These are phyloP conservation scores for Serendipita sp. DNA, from an alignment of 768 basidiomycete genomes.

Conservation along the genomic window DNA sequence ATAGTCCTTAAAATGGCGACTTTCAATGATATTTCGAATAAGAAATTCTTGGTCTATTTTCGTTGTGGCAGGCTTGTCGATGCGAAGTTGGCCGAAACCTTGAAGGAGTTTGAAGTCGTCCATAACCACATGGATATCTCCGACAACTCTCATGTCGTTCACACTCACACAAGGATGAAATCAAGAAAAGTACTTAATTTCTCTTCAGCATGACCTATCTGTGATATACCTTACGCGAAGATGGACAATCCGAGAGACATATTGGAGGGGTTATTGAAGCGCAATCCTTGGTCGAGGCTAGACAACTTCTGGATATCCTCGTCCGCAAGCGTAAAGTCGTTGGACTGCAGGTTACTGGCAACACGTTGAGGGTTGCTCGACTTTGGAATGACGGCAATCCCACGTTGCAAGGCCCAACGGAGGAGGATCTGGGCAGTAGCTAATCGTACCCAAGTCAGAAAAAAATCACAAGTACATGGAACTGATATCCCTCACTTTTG, in stretches of 20 bases:
- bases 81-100: background rate
- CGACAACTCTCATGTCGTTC: background rate
- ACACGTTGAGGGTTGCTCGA: slow-evolving; percentile 32
- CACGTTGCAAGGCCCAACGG: slow-evolving; percentile 65
- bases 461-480: background rate
- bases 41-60: background rate
- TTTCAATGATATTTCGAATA: background rate
- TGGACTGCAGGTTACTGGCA: slow-evolving; percentile 37
- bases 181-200: background rate
- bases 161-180: no score
- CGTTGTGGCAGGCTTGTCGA: no score
- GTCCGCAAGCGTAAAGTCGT: slow-evolving; percentile 35
- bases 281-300: slow-evolving; percentile 42
- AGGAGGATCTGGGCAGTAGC: slow-evolving; percentile 52
- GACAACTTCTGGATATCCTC: slow-evolving; percentile 43
- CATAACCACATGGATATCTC: background rate
- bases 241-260: slow-evolving; percentile 52
- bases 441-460: slow-evolving; percentile 11
- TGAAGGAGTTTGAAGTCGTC: background rate
- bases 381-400: slow-evolving; percentile 65
- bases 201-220: background rate
- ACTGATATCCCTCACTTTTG: slow-evolving; percentile 31
- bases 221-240: slow-evolving; percentile 39
- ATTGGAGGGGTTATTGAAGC: slow-evolving; percentile 55
- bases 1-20: background rate